Conservation (phyloP, 305 asterid species). For the Rubia tinctorum region DNA sequence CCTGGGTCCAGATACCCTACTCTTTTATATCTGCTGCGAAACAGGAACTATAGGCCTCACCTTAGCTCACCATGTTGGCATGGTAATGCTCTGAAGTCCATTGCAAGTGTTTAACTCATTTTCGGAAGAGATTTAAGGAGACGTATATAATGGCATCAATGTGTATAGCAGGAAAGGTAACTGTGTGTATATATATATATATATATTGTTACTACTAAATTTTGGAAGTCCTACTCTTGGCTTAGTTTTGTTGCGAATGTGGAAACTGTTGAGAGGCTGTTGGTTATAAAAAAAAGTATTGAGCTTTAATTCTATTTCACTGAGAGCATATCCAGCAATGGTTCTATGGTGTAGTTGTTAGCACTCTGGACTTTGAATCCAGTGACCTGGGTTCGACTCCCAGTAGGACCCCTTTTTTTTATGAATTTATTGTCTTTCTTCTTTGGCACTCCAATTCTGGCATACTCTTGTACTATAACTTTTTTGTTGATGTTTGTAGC, state of each 20-base stretch:
- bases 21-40: conserved; percentile 95
- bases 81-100: conserved; percentile 66
- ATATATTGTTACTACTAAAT: not conserved
- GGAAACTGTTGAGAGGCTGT: not conserved
- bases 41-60: conserved; percentile 96
- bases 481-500: too few species aligned
- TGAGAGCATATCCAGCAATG: too few species aligned
- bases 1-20: conserved; percentile 83
- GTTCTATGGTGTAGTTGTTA: too few species aligned
- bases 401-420: too few species aligned
- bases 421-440: too few species aligned
- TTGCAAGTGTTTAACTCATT: conserved; percentile 17
- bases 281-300: too few species aligned
- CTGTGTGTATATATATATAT: not conserved
- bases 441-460: too few species aligned
- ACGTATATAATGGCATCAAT: not conserved
- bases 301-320: too few species aligned
- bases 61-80: conserved; percentile 92
- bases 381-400: too few species aligned
- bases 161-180: not conserved
- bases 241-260: not conserved
- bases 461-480: too few species aligned
- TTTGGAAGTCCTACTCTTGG: not conserved
- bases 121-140: not conserved
- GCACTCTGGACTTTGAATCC: too few species aligned